phyloP scores from a whole-genome alignment of 768 basidiomycete species.

The Chalciporus sphaerocephalus region DNA sequence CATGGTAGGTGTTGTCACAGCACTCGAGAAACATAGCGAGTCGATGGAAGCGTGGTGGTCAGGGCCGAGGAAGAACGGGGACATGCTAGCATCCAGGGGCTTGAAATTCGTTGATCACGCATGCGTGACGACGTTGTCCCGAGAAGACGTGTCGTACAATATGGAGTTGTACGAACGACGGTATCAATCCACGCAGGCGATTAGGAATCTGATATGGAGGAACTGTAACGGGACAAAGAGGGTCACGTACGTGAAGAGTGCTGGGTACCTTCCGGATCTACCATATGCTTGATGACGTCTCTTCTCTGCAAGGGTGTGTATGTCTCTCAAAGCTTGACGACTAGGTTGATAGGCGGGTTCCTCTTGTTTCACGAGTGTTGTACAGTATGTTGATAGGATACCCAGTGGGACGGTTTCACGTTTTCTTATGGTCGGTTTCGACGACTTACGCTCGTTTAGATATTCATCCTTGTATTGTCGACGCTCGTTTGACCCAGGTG shows the following conservation, averaged over 20 bases:
- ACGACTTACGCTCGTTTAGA: slow-evolving; percentile 21
- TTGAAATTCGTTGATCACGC: slow-evolving; percentile 39
- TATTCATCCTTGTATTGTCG: slow-evolving; percentile 7
- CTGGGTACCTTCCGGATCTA: slow-evolving; percentile 27
- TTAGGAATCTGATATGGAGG: slow-evolving; percentile 27
- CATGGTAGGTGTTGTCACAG: slow-evolving; percentile 36
- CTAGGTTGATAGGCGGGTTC: slow-evolving; percentile 16
- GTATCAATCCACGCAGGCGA: slow-evolving; percentile 23
- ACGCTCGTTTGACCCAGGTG: slow-evolving; percentile 17
- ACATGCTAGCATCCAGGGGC: slow-evolving; percentile 29
- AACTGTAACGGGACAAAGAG: slow-evolving; percentile 29
- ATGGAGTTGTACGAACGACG: slow-evolving; percentile 32
- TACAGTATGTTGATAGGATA: slow-evolving; percentile 21
- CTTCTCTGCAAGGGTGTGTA: not conserved
- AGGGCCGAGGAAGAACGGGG: slow-evolving; percentile 28
- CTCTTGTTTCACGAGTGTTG: slow-evolving; percentile 10
- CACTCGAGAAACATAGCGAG: slow-evolving; percentile 32
- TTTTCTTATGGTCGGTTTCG: slow-evolving; percentile 11
- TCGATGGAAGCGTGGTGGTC: slow-evolving; percentile 35
- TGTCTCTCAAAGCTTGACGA: not conserved
- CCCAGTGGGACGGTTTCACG: slow-evolving; percentile 15
- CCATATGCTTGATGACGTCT: slow-evolving; percentile 12
- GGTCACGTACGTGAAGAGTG: slow-evolving; percentile 28
- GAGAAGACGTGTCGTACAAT: slow-evolving; percentile 31
- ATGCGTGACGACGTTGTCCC: slow-evolving; percentile 38